Evolutionary conservation across 192 early-diverging fungal genomes (phyloP), one percentile per base, ranked within the genome.

Genomic region (Podila epicladia): DNA sequence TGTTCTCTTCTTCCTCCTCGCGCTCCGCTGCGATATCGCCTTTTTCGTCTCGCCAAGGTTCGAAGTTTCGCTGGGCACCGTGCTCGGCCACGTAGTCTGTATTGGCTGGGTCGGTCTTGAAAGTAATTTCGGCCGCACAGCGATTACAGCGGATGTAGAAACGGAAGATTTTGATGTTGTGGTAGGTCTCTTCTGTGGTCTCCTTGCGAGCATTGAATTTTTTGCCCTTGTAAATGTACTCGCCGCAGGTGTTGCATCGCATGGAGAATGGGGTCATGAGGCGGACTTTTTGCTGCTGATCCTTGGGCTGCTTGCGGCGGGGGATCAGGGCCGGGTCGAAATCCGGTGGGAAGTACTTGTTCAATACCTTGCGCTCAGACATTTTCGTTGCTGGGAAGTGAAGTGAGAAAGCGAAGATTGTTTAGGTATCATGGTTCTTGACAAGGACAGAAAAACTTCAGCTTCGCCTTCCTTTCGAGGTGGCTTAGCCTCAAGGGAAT

Each of bases 141-240:
- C 91, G 87, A 22, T 97, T 96, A 69, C 98, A 99, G 49, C 95
- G 87, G 69, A 90, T 90, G 67, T 91, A 91, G 73, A 95, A 95
- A 4, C 94, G 90, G 73, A 86, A 94, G 58, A 94, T 89, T 67
- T 91, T 89, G 72, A 96, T 95, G 37, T 57, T 79, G 35, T 91
- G 86, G 75, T 94, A 96, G n/a, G 82, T 88, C 75, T 92, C 92
- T 51, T 91, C 83, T 5, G 92, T 92, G 1, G 92, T 88, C 74
- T 99, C 97, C 77, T 99, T 99, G 51, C 95, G 87, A 31, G 97
- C 97, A 79, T 99, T 98, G 87, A 99, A 98, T 69, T 99, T 99
- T 73, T 97, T 99, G 32, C 96, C 95, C 83, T 97, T 97, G 85
- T 95, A 96, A 51, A 99, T 93, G 85, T 95, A 99, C 71, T 99